These are phyloP conservation scores for Ceratocystis smalleyi DNA, from an alignment of 2,329 filamentous ascomycete species.

Conservation along the genomic window DNA sequence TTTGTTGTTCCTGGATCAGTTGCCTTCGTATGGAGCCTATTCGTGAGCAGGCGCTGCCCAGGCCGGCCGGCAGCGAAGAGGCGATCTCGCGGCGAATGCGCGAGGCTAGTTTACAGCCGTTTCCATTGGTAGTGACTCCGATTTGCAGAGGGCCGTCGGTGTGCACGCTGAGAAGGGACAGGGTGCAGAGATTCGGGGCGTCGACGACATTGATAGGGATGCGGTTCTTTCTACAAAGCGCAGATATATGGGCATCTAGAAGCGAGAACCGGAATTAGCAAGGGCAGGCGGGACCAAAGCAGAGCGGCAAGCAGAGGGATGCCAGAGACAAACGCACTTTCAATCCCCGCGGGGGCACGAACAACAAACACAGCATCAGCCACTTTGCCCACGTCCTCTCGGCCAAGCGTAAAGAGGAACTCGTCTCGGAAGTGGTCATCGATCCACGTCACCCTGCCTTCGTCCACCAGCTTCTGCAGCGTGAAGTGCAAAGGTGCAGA, in stretches of 20 bases:
- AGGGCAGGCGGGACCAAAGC: not conserved
- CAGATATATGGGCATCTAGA: conserved; percentile 51
- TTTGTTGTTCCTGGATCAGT: conserved; percentile 56
- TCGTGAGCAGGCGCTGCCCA: conserved; percentile 62
- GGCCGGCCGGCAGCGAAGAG: conserved; percentile 54
- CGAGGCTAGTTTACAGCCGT: conserved; percentile 84
- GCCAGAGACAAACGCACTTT: not conserved
- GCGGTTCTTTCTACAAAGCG: conserved; percentile 58
- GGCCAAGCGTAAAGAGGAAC: conserved; percentile 62
- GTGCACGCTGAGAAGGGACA: conserved; percentile 77
- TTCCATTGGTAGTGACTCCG: conserved; percentile 87
- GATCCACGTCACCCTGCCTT: conserved; percentile 50
- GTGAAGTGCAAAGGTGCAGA: conserved; percentile 39
- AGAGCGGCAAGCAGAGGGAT: not conserved
- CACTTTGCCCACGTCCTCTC: conserved; percentile 57
- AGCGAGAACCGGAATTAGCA: not conserved
- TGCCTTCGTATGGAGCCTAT: conserved; percentile 57
- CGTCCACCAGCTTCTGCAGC: conserved; percentile 48
- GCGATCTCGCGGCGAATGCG: conserved; percentile 80
- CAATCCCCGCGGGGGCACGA: conserved; percentile 22
- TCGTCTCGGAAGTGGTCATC: conserved; percentile 50
- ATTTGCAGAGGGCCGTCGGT: conserved; percentile 84
- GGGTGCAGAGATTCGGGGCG: conserved; percentile 70
- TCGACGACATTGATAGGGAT: conserved; percentile 92
- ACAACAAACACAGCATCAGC: conserved; percentile 89